A percentile compares a stretch with the other conserved stretches of the same genome.
phyloP scores from a whole-genome alignment of 352 stramenopile genomes.

The Peronospora belbahrii region DNA sequence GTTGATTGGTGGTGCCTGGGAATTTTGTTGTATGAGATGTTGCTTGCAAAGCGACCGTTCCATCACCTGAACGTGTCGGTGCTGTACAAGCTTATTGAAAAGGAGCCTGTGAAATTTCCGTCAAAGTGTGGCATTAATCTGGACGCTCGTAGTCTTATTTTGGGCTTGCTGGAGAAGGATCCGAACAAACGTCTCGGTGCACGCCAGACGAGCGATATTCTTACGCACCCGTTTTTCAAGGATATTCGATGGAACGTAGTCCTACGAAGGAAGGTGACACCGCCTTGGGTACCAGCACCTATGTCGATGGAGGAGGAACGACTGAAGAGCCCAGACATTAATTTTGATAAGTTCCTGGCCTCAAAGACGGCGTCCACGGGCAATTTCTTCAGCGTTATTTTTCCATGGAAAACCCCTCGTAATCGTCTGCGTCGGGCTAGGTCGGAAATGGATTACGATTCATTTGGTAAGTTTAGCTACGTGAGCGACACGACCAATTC shows the following conservation, averaged over 20 bases:
- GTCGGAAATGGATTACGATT: slow-evolving; percentile 55
- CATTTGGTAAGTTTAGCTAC: slow-evolving; percentile 85
- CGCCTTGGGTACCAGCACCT: slow-evolving; percentile 62
- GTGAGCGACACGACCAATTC: slow-evolving; percentile 85
- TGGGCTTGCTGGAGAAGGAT: slow-evolving; percentile 78
- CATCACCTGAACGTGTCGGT: slow-evolving; percentile 87
- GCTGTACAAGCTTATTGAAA: slow-evolving; percentile 88
- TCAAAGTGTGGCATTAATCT: slow-evolving; percentile 56
- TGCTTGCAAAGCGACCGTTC: slow-evolving; percentile 87
- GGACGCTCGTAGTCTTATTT: slow-evolving; percentile 65
- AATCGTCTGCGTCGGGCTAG: slow-evolving; percentile 38
- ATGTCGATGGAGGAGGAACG: slow-evolving; percentile 68
- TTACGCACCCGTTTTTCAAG: slow-evolving; percentile 80
- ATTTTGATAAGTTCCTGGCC: slow-evolving; percentile 80
- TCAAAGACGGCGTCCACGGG: slow-evolving; percentile 72
- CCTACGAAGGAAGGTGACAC: slow-evolving; percentile 69
- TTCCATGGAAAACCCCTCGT: slow-evolving; percentile 62
- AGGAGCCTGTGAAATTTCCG: slow-evolving; percentile 83
- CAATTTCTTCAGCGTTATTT: slow-evolving; percentile 81
- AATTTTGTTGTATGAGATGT: slow-evolving; percentile 90
- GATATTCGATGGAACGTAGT: slow-evolving; percentile 76
- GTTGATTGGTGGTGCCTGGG: slow-evolving; percentile 86
- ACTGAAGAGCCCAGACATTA: slow-evolving; percentile 73
- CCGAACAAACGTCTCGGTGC: slow-evolving; percentile 74
- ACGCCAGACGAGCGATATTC: slow-evolving; percentile 74